Conservation (phyloP, 1,284 basidiomycete genomes). For the Moesziomyces sp. region DNA sequence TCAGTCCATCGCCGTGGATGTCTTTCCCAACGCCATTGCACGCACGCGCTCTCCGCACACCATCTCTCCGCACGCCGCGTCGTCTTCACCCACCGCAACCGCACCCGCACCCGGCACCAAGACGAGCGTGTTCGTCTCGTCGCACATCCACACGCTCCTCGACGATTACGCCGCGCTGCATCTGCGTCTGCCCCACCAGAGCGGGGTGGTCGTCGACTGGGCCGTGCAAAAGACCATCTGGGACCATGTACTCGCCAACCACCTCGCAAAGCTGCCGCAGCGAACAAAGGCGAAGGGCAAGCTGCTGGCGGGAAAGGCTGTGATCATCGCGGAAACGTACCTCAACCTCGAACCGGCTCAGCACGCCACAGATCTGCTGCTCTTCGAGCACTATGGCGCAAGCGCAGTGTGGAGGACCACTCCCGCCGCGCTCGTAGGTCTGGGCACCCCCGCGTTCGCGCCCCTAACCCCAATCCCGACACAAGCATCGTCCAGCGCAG, state of each 20-base stretch:
- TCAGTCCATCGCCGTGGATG: neutral
- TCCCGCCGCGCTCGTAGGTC: conserved; percentile 18
- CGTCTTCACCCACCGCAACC: conserved; percentile 31
- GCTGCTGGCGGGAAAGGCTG: conserved; percentile 36
- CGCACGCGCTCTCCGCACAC: conserved; percentile 42
- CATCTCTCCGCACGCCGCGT: conserved; percentile 1
- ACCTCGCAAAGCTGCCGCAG: conserved; percentile 5
- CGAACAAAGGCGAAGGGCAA: neutral
- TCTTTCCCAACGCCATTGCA: conserved; percentile 51
- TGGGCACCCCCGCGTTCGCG: conserved; percentile 15
- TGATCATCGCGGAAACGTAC: conserved; percentile 87
- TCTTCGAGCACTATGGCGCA: conserved; percentile 97
- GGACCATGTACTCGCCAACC: conserved; percentile 53
- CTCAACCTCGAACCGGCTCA: conserved; percentile 91
- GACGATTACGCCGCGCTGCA: conserved; percentile 57
- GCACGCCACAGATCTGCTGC: conserved; percentile 89
- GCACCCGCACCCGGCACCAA: conserved; percentile 27
- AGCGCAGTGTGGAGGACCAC: conserved; percentile 76
- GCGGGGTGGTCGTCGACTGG: conserved; percentile 64
- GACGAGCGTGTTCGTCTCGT: conserved; percentile 34
- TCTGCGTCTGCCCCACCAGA: conserved; percentile 58
- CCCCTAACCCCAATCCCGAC: conserved; percentile 8
- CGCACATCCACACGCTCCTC: conserved; percentile 50
- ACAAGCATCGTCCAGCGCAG: no score
- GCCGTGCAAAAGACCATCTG: conserved; percentile 61